Evolutionary conservation across 1,139 yeast species (phyloP).

Genomic region (Yamadazyma epiphylla): DNA sequence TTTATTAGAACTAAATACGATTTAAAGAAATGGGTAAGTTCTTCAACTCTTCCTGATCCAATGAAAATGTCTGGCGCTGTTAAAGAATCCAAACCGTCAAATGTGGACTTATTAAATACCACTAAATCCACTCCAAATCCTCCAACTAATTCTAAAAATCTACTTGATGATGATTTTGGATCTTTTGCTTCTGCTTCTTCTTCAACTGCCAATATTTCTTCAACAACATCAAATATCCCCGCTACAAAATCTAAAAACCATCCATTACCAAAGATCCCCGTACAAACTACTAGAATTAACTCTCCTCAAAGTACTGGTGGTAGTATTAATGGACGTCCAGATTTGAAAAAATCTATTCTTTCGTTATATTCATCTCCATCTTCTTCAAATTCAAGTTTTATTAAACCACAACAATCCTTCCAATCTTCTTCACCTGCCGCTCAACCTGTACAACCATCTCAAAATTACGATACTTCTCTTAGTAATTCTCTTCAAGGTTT

Average conservation of each 20-base stretch:
- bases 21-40: slow-evolving; percentile 74
- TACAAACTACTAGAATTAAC: slow-evolving; percentile 4
- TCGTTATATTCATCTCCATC: slow-evolving; percentile 80
- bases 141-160: slow-evolving; percentile 13
- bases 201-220: slow-evolving; percentile 8
- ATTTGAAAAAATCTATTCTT: slow-evolving; percentile 83
- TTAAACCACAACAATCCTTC: slow-evolving; percentile 18
- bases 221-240: slow-evolving; percentile 8
- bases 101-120: slow-evolving; percentile 3
- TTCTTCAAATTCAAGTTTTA: slow-evolving; percentile 32
- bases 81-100: not conserved
- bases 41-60: slow-evolving; percentile 57
- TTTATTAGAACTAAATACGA: slow-evolving; percentile 92
- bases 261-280: slow-evolving; percentile 11
- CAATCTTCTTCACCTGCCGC: slow-evolving; percentile 9
- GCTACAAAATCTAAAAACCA: slow-evolving; percentile 4
- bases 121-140: slow-evolving; percentile 20
- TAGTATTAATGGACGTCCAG: slow-evolving; percentile 42
- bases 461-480: slow-evolving; percentile 3
- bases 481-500: slow-evolving; percentile 1
- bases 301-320: slow-evolving; percentile 38
- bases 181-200: slow-evolving; percentile 29
- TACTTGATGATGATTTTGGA: slow-evolving; percentile 42
- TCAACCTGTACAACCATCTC: not conserved
- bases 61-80: slow-evolving; percentile 23